Percentiles rank a stretch among this genome's conserved stretches.
phyloP scores from a whole-genome alignment of 441 rosid species.

The Gossypium aridum region DNA sequence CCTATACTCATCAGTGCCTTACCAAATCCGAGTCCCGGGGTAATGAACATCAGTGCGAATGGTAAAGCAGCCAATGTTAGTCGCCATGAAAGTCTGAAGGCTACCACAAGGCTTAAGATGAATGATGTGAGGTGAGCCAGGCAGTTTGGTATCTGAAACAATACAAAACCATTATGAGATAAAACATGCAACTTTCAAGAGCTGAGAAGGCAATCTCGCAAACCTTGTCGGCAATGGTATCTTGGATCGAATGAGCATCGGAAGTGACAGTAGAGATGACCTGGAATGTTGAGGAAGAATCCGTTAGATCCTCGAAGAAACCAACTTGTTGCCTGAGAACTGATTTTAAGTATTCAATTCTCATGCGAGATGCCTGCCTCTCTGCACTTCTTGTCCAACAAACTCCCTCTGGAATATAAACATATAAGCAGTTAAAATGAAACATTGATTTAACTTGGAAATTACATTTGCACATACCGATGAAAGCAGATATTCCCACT shows the following conservation, averaged over 20 bases:
- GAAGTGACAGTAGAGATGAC: constrained; percentile 33
- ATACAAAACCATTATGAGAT: background rate
- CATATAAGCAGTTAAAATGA: background rate
- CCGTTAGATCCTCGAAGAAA: constrained; percentile 30
- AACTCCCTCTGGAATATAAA: constrained; percentile 29
- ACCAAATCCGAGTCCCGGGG: constrained; percentile 32
- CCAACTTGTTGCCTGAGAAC: constrained; percentile 39
- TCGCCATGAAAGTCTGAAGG: constrained; percentile 40
- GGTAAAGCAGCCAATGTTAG: constrained; percentile 33
- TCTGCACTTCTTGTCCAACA: constrained; percentile 47
- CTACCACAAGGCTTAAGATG: constrained; percentile 23
- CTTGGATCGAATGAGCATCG: constrained; percentile 36
- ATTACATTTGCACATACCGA: constrained; percentile 16
- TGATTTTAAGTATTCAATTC: constrained; percentile 36
- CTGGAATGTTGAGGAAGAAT: constrained; percentile 29
- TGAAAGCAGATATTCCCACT: constrained; percentile 34
- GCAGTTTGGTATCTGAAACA: constrained; percentile 33
- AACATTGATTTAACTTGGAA: background rate
- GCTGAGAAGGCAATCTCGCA: background rate
- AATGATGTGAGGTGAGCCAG: constrained; percentile 28
- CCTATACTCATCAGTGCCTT: constrained; percentile 28
- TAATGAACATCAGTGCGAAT: constrained; percentile 24
- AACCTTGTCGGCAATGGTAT: constrained; percentile 38
- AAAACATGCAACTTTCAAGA: background rate
- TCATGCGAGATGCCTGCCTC: constrained; percentile 37